These are phyloP conservation scores for Trichoderma sp. DNA, from an alignment of 2,329 filamentous ascomycete species.

Conservation along the genomic window DNA sequence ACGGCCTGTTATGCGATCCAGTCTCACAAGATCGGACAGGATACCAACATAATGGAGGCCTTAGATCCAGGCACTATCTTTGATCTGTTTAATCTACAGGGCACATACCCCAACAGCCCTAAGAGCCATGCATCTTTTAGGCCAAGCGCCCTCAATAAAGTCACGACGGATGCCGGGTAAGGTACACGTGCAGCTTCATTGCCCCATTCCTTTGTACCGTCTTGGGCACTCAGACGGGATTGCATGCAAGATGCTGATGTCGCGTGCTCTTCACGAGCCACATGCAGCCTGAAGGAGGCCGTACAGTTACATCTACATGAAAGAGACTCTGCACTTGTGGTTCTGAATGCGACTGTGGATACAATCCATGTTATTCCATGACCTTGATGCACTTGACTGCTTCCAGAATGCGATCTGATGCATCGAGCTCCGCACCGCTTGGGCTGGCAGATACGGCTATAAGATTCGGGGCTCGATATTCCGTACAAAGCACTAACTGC, in stretches of 20 bases:
- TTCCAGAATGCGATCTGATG: not conserved
- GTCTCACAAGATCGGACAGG: not conserved
- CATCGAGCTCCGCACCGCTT: not conserved
- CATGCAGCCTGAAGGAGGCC: not conserved
- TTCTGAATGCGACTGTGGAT: not conserved
- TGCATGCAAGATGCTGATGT: not conserved
- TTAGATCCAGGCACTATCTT: not conserved
- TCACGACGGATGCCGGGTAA: not conserved
- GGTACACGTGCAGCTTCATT: slow-evolving; percentile 21
- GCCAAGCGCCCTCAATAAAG: not conserved
- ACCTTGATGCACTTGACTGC: slow-evolving; percentile 2
- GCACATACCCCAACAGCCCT: not conserved
- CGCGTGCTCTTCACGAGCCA: slow-evolving; percentile 12
- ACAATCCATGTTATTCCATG: not conserved
- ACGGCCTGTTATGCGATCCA: not conserved
- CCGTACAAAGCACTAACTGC: not conserved
- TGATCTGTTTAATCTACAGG: not conserved
- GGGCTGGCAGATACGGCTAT: not conserved
- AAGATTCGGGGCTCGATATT: not conserved
- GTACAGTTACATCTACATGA: not conserved
- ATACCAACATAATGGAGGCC: not conserved
- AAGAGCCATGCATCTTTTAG: not conserved
- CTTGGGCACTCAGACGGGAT: not conserved
- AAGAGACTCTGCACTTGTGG: not conserved
- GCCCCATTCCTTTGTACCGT: not conserved